Evolutionary conservation across 768 basidiomycete species (phyloP).

Genomic region (Russula lepida): DNA sequence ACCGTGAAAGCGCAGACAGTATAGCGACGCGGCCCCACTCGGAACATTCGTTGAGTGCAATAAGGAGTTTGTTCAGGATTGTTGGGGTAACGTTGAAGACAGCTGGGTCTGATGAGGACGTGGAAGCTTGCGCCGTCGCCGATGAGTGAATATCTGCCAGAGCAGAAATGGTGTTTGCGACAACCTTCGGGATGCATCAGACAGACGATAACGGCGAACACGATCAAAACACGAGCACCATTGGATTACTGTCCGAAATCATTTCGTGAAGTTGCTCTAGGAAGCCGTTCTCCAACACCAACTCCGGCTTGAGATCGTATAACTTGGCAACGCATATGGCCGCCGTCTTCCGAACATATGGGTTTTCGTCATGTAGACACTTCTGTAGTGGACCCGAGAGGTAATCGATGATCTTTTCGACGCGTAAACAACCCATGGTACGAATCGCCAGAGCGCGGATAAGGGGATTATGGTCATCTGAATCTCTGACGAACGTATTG

Average conservation of each 20-base stretch:
- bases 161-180: slow-evolving; percentile 92
- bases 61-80: slow-evolving; percentile 81
- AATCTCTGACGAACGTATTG: slow-evolving; percentile 97
- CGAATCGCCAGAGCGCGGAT: slow-evolving; percentile 94
- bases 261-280: slow-evolving; percentile 82
- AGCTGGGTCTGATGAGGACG: slow-evolving; percentile 50
- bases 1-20: slow-evolving; percentile 76
- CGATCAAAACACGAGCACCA: slow-evolving; percentile 50
- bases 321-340: slow-evolving; percentile 95
- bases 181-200: slow-evolving; percentile 57
- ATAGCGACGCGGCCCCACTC: slow-evolving; percentile 99
- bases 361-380: slow-evolving; percentile 89
- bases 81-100: slow-evolving; percentile 76
- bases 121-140: slow-evolving; percentile 47
- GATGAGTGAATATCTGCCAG: slow-evolving; percentile 85
- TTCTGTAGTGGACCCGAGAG: slow-evolving; percentile 92
- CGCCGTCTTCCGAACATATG: slow-evolving; percentile 97
- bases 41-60: slow-evolving; percentile 95
- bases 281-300: slow-evolving; percentile 94
- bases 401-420: slow-evolving; percentile 99
- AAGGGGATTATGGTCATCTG: slow-evolving; percentile 93
- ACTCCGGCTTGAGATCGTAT: slow-evolving; percentile 92
- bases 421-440: slow-evolving; percentile 95
- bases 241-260: slow-evolving; percentile 93
- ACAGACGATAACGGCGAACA: neutral